Percentiles rank a stretch among this genome's conserved stretches.
phyloP scores from a whole-genome alignment of 768 basidiomycete species.

The Tubosaeta sp. region DNA sequence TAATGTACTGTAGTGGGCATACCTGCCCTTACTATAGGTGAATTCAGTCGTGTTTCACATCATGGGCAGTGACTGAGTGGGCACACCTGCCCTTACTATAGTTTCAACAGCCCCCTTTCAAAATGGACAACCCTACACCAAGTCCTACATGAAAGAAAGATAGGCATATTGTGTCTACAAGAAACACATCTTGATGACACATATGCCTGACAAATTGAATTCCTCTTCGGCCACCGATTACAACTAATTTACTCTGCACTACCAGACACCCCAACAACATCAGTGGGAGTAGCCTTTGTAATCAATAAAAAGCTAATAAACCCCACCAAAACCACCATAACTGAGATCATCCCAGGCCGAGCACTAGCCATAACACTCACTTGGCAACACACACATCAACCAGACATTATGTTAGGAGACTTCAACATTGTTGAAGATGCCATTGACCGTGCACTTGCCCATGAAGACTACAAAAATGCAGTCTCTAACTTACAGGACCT shows the following conservation, averaged over 20 bases:
- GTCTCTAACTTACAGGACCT: constrained; percentile 12
- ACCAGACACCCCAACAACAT: neutral
- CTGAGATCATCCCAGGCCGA: neutral
- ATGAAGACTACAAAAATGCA: neutral
- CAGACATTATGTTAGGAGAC: constrained; percentile 37
- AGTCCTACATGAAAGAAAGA: neutral
- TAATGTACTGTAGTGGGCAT: too few relatives aligned
- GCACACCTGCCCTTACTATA: too few relatives aligned
- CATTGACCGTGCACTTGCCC: constrained; percentile 33
- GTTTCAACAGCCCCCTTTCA: neutral
- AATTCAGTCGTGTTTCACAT: too few relatives aligned
- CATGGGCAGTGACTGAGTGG: too few relatives aligned
- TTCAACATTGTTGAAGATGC: constrained; percentile 39
- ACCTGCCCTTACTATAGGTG: too few relatives aligned
- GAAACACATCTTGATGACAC: neutral
- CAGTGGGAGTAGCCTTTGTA: neutral
- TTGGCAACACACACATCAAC: neutral
- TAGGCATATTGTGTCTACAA: neutral
- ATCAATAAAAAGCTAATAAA: neutral
- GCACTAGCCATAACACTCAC: neutral
- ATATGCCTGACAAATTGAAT: too few relatives aligned
- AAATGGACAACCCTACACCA: neutral
- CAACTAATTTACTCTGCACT: too few relatives aligned
- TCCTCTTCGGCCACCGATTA: too few relatives aligned
- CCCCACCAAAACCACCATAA: neutral